Evolutionary conservation across 2,329 filamentous ascomycete species (phyloP), one percentile per base, ranked within the genome.

Genomic region (Plectosphaerella cucumerina): DNA sequence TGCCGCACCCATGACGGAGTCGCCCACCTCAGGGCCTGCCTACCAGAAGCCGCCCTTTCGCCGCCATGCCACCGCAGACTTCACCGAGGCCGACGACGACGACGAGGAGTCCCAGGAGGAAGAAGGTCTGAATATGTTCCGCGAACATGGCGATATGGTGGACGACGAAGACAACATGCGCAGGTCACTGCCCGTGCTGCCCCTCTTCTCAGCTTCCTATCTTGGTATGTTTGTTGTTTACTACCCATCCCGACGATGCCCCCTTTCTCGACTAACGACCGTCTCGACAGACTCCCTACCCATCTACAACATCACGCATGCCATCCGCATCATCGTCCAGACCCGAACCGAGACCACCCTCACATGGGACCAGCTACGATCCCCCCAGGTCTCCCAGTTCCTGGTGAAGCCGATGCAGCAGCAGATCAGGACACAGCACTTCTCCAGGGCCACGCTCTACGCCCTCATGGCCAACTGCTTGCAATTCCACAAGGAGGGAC

Each of bases 331-430:
- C 49, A 80, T 97, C 51, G 85, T 97, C 53, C 82, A 89, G 58
- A 80, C 89, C 53, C 85, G 89, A 64, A 96, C 90, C 68, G 93
- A 97, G 72, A 97, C 92, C 2, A 93, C 90, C 0, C 73, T 97
- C 47, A 87, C 90, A 15, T 97, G 92, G 92, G 93, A 97, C 57
- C 93, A 97, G 67, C 77, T 97, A 56, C 84, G 92, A 56, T 96
- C 91, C n/a, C 93, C 93, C 3, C 93, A 97, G 66, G 87, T 97
- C 51, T 96, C 91, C 15, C 92, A 96, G 65, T 97, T 97, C 66
- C 80, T 97, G 34, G 82, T 97, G 64, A 97, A 97, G 74, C 93
- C 93, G 3, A 94, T 97, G 75, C 90, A 94, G 68, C 88, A 94
- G 65, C 87, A 93, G 66, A 92, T 97, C 56, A 85, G 87, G 54